Base-by-base conservation (phyloP, 805 yeast species). In the Candida arabinofermentans region DNA sequence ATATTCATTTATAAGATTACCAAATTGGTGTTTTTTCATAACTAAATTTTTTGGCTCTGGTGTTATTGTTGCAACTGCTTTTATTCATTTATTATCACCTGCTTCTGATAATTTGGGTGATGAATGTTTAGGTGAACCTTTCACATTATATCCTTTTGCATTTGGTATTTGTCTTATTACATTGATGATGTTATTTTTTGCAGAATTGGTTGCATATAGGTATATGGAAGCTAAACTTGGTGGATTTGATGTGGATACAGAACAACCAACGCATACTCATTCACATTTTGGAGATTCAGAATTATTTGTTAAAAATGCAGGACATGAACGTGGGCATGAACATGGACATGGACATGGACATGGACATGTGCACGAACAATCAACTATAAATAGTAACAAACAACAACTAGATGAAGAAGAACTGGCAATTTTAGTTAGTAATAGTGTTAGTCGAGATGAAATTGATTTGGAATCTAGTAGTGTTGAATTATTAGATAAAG, bases 21-120 rank as follows among this genome's bases (percentile, higher is more conserved):
- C 88, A 1, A 53, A 70, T 12, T 72, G 78, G 77, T 72, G 79
- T 48, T 83, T 82, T 62, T 81, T 82, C 57, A 59, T 79, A 36
- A 80, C 86, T 37, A 84, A 83, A 54, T 84, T 73, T 62, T 86
- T 86, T 57, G 95, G 95, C 46, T 81, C 90, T 3, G 95, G 95
- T 41, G 91, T 86, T 37, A 86, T 86, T 54, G 72, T 86, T 10
- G 86, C 91, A 12, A 86, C 95, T 1, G 86, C 90, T 0, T 83
- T 86, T 53, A 79, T 86, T 24, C 95, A 86, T 64, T 65, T 86
- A 45, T 62, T 86, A 44, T 71, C 76, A 47, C 91, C 88, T 0
- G 91, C 93, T 4, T 61, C 70, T 43, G 84, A 81, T 8, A 70
- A 77, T 2, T 65, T 85, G 35, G 55, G 70, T 1, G 55, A 74